A percentile compares a stretch with the other conserved stretches of the same genome.
Evolutionary conservation across 2,329 filamentous ascomycete species (phyloP).

Genomic region (Trichoderma citrinoviride): DNA sequence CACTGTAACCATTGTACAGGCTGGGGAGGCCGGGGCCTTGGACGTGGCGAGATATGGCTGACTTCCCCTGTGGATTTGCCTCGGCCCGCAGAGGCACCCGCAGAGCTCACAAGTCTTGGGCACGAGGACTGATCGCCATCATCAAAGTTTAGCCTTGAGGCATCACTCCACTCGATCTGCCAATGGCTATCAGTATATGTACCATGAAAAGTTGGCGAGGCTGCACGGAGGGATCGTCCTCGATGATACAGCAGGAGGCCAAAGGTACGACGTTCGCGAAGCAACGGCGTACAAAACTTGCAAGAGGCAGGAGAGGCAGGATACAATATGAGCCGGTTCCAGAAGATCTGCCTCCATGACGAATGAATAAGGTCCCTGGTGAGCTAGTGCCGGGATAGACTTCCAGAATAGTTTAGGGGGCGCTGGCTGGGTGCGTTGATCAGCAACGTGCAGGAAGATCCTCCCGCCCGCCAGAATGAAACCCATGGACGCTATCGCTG

Average conservation of each 20-base stretch:
- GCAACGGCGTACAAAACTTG: neutral
- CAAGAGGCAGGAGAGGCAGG: neutral
- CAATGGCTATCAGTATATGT: neutral
- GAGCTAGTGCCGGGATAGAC: slow-evolving; percentile 23
- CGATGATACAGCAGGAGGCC: neutral
- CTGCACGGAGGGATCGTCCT: slow-evolving; percentile 2
- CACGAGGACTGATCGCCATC: slow-evolving; percentile 2
- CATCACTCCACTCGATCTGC: slow-evolving; percentile 3
- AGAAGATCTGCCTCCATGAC: slow-evolving; percentile 23
- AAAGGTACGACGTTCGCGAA: neutral
- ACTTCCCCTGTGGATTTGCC: neutral
- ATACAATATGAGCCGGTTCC: slow-evolving; percentile 12
- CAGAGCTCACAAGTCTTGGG: neutral
- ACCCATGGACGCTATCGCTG: neutral
- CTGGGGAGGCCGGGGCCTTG: neutral
- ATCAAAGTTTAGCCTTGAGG: neutral
- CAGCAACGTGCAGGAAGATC: slow-evolving; percentile 24
- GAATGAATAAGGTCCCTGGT: slow-evolving; percentile 3
- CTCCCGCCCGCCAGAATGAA: slow-evolving; percentile 18
- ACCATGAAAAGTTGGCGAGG: neutral
- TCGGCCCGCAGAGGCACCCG: neutral
- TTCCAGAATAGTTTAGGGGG: slow-evolving; percentile 22
- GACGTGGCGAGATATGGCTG: neutral
- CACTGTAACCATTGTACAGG: neutral
- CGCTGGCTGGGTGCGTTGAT: slow-evolving; percentile 21